Conservation (phyloP, 2,329 filamentous ascomycete species). For the Penicillium sp. region DNA sequence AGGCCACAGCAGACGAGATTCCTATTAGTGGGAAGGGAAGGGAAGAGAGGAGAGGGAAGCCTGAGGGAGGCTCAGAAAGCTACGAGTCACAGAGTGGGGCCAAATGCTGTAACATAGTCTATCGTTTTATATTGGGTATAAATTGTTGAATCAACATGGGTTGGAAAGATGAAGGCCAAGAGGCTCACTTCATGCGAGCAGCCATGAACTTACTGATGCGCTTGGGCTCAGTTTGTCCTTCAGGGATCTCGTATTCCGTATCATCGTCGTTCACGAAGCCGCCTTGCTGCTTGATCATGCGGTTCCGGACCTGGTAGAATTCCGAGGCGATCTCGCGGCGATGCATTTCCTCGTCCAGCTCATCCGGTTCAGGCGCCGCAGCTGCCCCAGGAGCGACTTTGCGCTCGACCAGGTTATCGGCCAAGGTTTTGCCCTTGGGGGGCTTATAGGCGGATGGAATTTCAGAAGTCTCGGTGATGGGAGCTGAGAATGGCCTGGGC, state of each 20-base stretch:
- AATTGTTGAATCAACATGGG: not conserved
- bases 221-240: conserved; percentile 64
- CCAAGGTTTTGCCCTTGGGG: conserved; percentile 57
- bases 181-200: conserved; percentile 44
- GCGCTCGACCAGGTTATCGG: conserved; percentile 63
- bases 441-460: conserved; percentile 35
- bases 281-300: conserved; percentile 79
- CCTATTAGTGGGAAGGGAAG: not conserved
- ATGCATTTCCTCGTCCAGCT: conserved; percentile 73
- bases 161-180: not conserved
- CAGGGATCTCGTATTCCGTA: conserved; percentile 43
- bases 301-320: conserved; percentile 81
- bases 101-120: not conserved
- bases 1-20: conserved; percentile 11
- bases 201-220: conserved; percentile 54
- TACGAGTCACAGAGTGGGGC: not conserved
- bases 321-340: conserved; percentile 79
- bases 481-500: conserved; percentile 46
- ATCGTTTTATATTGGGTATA: conserved; percentile 8
- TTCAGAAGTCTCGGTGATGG: conserved; percentile 32
- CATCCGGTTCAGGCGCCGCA: conserved; percentile 58
- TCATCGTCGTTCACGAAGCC: conserved; percentile 78
- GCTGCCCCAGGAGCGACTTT: conserved; percentile 36
- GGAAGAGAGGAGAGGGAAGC: not conserved
- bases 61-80: too few relatives aligned